Evolutionary conservation across 2,329 filamentous ascomycete species (phyloP).

Genomic region (Nectriaceae sp.): DNA sequence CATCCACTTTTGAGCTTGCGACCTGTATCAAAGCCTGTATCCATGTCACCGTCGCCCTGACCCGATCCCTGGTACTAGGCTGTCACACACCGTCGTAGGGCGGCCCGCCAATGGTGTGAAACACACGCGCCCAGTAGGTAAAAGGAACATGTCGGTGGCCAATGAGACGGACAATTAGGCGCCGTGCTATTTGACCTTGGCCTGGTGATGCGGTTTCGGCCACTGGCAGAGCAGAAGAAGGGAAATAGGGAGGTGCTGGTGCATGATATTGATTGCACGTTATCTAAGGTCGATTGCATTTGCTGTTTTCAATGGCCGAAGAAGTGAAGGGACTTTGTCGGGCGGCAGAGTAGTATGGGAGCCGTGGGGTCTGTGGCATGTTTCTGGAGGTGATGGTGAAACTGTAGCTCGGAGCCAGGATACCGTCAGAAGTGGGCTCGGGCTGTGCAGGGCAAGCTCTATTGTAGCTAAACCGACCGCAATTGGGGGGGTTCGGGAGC

Average conservation of each 20-base stretch:
- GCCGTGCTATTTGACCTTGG: slow-evolving; percentile 21
- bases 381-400: no score
- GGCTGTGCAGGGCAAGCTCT: no score
- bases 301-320: background rate
- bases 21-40: background rate
- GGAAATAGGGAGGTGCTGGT: background rate
- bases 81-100: no score
- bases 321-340: background rate
- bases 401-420: no score
- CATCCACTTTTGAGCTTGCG: background rate
- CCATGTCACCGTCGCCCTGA: background rate
- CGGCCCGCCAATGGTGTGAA: slow-evolving; percentile 26
- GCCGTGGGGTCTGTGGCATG: background rate
- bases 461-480: no score
- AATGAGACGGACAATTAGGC: slow-evolving; percentile 32
- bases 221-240: slow-evolving; percentile 1
- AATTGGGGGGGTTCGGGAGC: no score
- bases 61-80: background rate
- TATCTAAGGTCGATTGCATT: background rate
- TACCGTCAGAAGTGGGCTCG: no score
- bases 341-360: background rate
- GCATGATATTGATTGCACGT: background rate
- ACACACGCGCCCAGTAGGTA: slow-evolving; percentile 22
- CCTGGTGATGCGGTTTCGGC: background rate
- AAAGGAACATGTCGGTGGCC: slow-evolving; percentile 18